Evolutionary conservation across 1,139 yeast species (phyloP), one percentile per base, ranked within the genome.

Genomic region (Hyphopichia khmerensis): DNA sequence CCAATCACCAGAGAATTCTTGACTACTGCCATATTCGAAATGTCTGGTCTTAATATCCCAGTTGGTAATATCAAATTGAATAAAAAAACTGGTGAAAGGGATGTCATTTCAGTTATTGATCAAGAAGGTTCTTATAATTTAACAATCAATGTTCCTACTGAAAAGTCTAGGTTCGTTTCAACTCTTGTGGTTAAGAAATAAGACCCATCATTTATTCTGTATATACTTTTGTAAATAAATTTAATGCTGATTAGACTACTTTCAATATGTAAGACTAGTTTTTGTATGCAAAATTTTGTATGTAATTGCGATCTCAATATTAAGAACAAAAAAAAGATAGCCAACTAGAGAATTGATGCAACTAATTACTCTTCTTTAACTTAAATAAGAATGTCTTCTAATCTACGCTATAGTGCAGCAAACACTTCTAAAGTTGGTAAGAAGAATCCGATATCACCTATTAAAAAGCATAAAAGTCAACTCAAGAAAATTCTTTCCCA

Each of bases 381-480:
- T 5, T 14, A n/a, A 5, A 6, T 15, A 21, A 40, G 17, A 13
- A 60, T 60, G 64, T 52, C 61, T 15, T 48, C 60, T 5, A 60
- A 59, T 45, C 56, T 69, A 21, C 59, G 67, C 39, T 72, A 63
- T 44, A 68, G 71, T 42, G 77, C 78, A 2, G 76, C 79, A 3
- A 66, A 57, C 45, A 66, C 77, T 33, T 71, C 77, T 0, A 55
- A 59, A 18, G 62, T 72, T 14, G 45, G 59, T 11, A 66, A 61
- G 45, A 51, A 51, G 43, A 47, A 48, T 24, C 40, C 46, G 41
- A 48, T 47, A 30, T 57, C 65, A 1, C 65, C 67, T 5, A 50
- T 58, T 15, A 61, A 59, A 49, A 56, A 57, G 40, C 51, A 50
- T 36, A 56, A 50, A 43, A 54, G 52, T 24, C 57, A 53, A 32